Evolutionary conservation across 2,329 filamentous ascomycete species (phyloP).

Genomic region (Talaromyces sp.): DNA sequence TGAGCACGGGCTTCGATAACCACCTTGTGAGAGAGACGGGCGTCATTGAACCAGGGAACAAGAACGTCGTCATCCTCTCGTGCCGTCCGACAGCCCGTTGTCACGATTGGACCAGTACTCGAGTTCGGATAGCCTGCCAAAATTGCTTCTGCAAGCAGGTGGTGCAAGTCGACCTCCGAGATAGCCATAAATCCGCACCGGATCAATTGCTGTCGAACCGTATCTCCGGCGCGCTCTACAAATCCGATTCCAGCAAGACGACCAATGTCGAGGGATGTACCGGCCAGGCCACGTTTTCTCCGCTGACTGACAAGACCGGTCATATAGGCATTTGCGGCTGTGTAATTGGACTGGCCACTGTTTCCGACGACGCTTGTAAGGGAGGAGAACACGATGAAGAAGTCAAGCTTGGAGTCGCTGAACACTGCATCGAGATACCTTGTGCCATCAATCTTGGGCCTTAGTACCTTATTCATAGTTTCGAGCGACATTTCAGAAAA

Average conservation of each 20-base stretch:
- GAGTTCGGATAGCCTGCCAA: not conserved
- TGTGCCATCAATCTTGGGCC: conserved; percentile 2
- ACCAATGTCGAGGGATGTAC: conserved; percentile 28
- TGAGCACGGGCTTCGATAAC: not conserved
- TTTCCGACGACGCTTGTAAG: not conserved
- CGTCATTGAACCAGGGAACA: not conserved
- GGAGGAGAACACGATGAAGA: conserved; percentile 12
- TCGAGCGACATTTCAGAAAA: conserved; percentile 31
- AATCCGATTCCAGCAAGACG: conserved; percentile 7
- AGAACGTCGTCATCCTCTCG: not conserved
- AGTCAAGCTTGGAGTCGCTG: conserved; percentile 11
- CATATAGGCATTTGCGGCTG: conserved; percentile 22
- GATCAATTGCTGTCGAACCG: not conserved
- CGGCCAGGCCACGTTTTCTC: conserved; percentile 17
- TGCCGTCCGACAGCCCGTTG: not conserved
- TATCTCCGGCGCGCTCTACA: not conserved
- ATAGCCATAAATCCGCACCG: not conserved
- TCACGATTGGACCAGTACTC: not conserved
- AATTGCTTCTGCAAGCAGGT: not conserved
- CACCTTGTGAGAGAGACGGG: not conserved
- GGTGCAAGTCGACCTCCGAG: not conserved
- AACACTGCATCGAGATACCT: conserved; percentile 29
- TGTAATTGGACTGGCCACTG: conserved; percentile 5
- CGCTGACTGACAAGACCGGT: conserved; percentile 19
- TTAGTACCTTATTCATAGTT: conserved; percentile 24